A percentile compares a stretch with the other conserved stretches of the same genome.
Evolutionary conservation across 805 yeast species (phyloP).

Genomic region (Sungouiella thailandica): DNA sequence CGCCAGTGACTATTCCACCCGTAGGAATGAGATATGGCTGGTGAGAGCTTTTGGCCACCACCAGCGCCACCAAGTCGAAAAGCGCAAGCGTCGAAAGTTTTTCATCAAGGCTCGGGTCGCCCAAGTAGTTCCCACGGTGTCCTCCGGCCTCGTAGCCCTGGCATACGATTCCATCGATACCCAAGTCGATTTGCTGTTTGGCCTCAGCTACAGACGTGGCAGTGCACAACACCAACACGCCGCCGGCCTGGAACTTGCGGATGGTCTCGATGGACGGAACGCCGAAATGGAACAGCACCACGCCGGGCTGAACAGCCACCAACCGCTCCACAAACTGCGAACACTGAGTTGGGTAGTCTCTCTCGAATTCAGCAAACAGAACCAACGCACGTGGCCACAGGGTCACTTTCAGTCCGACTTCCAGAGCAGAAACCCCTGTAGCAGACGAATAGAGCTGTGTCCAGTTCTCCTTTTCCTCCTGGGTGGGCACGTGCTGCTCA

Average conservation of each 20-base stretch:
- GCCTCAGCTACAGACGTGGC: slow-evolving; percentile 47
- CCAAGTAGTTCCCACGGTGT: slow-evolving; percentile 48
- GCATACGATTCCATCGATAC: slow-evolving; percentile 45
- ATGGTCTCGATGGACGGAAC: slow-evolving; percentile 31
- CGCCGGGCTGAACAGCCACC: slow-evolving; percentile 28
- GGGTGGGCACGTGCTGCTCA: slow-evolving; percentile 9
- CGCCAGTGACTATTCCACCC: slow-evolving; percentile 45
- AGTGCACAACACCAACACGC: slow-evolving; percentile 40
- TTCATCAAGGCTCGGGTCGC: slow-evolving; percentile 22
- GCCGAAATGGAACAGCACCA: slow-evolving; percentile 55
- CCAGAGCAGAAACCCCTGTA: not conserved
- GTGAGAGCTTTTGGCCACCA: slow-evolving; percentile 4
- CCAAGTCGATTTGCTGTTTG: slow-evolving; percentile 17
- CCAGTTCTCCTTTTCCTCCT: slow-evolving; percentile 21
- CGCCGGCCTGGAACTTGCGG: slow-evolving; percentile 26
- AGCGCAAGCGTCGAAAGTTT: slow-evolving; percentile 31
- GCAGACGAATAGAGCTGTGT: slow-evolving; percentile 11
- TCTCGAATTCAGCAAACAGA: slow-evolving; percentile 28
- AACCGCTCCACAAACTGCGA: slow-evolving; percentile 16
- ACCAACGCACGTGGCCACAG: slow-evolving; percentile 21
- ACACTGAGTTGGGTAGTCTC: slow-evolving; percentile 10
- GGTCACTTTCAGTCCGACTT: slow-evolving; percentile 3
- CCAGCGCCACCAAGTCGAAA: slow-evolving; percentile 17
- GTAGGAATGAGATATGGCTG: slow-evolving; percentile 41
- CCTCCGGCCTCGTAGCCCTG: slow-evolving; percentile 69